Evolutionary conservation across 441 rosid genomes (phyloP).

Genomic region (Hura crepitans): DNA sequence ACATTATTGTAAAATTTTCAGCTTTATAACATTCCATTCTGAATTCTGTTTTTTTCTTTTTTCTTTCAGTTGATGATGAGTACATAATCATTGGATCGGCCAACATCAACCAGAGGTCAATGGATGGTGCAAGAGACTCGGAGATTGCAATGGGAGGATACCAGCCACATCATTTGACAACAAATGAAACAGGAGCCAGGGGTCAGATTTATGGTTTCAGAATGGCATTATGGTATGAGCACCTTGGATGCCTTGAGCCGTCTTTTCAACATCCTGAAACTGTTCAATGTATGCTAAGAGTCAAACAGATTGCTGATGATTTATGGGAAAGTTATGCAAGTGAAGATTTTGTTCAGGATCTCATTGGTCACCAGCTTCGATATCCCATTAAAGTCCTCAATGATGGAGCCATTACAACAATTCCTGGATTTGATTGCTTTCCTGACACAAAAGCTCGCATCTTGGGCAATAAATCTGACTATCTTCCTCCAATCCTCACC

Average conservation of each 20-base stretch:
- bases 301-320: constrained; percentile 58
- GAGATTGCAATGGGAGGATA: constrained; percentile 96
- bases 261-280: constrained; percentile 61
- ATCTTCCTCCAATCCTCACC: constrained; percentile 82
- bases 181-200: constrained; percentile 39
- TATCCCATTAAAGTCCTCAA: constrained; percentile 64
- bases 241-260: constrained; percentile 60
- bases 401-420: constrained; percentile 48
- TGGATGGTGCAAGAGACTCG: constrained; percentile 94
- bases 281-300: constrained; percentile 42
- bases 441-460: constrained; percentile 89
- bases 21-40: not conserved
- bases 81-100: constrained; percentile 89
- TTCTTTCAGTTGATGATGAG: constrained; percentile 78
- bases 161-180: constrained; percentile 77
- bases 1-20: not conserved
- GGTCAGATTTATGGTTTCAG: constrained; percentile 88
- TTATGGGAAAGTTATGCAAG: constrained; percentile 74
- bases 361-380: constrained; percentile 70
- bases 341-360: constrained; percentile 58
- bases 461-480: constrained; percentile 73
- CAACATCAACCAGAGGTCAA: constrained; percentile 92
- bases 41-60: not conserved
- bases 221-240: constrained; percentile 88
- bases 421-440: constrained; percentile 56